Conservation (phyloP, 2,329 filamentous ascomycete genomes). For the Keithomyces neogunnii region DNA sequence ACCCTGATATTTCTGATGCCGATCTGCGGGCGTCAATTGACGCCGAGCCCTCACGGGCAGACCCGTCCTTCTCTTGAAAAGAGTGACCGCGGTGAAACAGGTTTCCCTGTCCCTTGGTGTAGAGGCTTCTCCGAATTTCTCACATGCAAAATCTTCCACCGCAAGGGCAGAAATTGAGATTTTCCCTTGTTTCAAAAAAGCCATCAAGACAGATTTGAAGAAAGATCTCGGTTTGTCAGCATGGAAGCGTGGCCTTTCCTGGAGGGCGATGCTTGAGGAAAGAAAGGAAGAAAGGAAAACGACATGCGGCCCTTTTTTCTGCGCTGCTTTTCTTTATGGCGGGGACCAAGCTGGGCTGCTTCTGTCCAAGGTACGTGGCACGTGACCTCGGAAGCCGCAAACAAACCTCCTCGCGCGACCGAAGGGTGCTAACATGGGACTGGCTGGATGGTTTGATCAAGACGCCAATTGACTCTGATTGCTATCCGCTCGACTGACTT, state of each 20-base stretch:
- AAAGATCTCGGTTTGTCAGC: conserved; percentile 13
- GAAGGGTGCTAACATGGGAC: not conserved
- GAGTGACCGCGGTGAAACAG: conserved; percentile 11
- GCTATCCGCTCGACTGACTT: not conserved
- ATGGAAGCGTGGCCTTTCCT: conserved; percentile 16
- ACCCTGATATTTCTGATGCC: conserved; percentile 17
- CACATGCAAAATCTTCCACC: conserved; percentile 11
- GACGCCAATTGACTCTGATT: not conserved
- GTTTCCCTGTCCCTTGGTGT: conserved; percentile 1
- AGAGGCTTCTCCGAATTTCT: conserved; percentile 18
- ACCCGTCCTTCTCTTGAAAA: conserved; percentile 11
- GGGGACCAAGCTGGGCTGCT: not conserved
- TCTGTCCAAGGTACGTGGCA: not conserved
- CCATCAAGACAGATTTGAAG: not conserved
- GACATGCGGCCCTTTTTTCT: not conserved
- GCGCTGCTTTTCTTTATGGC: not conserved
- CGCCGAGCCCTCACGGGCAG: conserved; percentile 16
- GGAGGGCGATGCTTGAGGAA: conserved; percentile 14
- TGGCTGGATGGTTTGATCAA: not conserved
- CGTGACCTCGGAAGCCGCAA: conserved; percentile 6
- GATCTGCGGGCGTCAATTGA: conserved; percentile 14
- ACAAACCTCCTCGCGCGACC: too few species aligned
- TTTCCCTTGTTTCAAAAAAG: not conserved
- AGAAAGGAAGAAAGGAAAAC: conserved; percentile 1
- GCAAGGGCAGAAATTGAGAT: not conserved